Evolutionary conservation across 1,284 basidiomycete species (phyloP), one percentile per base, ranked within the genome.

Genomic region (Ustilago tritici): DNA sequence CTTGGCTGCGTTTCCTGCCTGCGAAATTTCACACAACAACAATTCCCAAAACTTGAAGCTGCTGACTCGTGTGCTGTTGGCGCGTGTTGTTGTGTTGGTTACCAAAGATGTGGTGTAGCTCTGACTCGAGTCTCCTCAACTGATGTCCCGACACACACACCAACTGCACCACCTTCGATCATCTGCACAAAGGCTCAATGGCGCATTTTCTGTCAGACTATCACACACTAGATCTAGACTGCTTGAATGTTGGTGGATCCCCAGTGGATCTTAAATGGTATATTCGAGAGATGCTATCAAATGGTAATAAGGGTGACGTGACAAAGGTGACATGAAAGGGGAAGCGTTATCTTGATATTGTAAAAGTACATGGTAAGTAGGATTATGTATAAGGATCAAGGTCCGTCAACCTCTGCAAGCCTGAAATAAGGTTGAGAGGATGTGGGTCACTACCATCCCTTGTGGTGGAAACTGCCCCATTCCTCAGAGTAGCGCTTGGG

Each of bases 381-480:
- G 35, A 38, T 40, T 56, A 57, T 41, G 41, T 28, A 14, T 9
- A 2, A 23, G 46, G 46, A n/a, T 46, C 19, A 19, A 46, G n/a
- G 43, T 46, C n/a, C 43, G 19, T 46, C n/a, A 10, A 46, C 19
- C 43, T 19, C 19, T 46, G 10, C 19, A 7, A 46, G 6, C 34
- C 19, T 36, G 58, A 41, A 10, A 32, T 34, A 52, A 12, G 34
- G 40, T 14, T 10, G 28, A 10, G 49, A 41, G 43, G 28, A 49
- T 52, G 40, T 17, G 17, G 3, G 19, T 12, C 7, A 63, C 41
- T 19, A 83, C 82, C 82, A 83, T 14, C 82, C 82, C 70, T 82
- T 83, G 76, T 83, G 82, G 43, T 83, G 82, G 66, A 83, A 83
- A 55, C 78, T 80, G 54, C 75, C 74, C 67, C 76, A 71, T 28